Base-by-base conservation (phyloP, 177 flowering plant species). In the Vitis hybrid region DNA sequence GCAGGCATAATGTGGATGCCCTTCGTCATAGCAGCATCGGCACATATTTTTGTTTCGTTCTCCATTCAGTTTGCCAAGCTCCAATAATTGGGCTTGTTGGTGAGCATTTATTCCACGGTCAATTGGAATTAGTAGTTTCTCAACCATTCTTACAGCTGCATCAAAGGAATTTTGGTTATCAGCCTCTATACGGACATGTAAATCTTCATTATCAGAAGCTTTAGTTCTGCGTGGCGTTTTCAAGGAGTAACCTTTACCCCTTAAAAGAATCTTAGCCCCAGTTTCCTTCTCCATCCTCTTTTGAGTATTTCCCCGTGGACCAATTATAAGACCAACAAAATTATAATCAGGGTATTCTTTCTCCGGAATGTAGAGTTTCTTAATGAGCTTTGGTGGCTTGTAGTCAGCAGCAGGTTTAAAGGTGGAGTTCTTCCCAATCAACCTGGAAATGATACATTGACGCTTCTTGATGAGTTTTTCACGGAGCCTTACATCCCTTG, bases 321-420 rank as follows among this genome's bases (percentile, higher is more conserved):
- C 89, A 67, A 83, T 64, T 72, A 83, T 77, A 15, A 77, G 78
- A 54, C 84, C 87, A 32, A 80, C 61, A 48, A 86, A 86, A 65
- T 86, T 86, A 70, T 82, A 79, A 1, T 27, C 64, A n/a, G 89
- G 89, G 60, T 82, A 83, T 65, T 86, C 82, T 70, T 70, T 84
- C 30, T 65, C 19, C 7, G 89, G 89, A 50, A 86, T 71, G 60
- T 80, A 86, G 15, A 86, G 75, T 71, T 86, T 83, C 77, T 76
- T 85, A 49, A 14, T 62, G 57, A 77, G 61, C 68, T 72, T 83
- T 11, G 64, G 3, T 14, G 81, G 80, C 64, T 72, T 76, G 56
- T 54, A 52, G 7, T 73, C 70, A 7, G 80, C 18, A 49, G 81
- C 77, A 62, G 78, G 72, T 58, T 68, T 78, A 67, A 80, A 80